Base-by-base conservation (phyloP, 1,284 basidiomycete species). In the Cystobasidium sp. region DNA sequence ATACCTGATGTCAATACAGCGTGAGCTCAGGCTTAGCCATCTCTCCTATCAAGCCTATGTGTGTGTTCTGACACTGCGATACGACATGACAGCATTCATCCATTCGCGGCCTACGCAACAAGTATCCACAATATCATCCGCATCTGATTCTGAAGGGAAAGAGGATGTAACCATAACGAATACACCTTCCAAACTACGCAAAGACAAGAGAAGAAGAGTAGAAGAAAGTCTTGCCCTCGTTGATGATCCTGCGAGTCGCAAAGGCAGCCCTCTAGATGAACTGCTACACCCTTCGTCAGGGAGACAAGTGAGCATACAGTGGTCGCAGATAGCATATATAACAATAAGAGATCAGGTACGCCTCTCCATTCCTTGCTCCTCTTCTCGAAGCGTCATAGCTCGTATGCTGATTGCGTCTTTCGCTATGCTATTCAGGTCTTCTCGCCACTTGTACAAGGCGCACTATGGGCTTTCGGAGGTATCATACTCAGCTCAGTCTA, bases 1-100 rank as follows among this genome's bases (percentile, higher is more conserved):
- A 14, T 73, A 73, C 47, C 52, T 73, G 20, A 65, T 73, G 70
- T 64, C 59, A n/a, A 73, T 73, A 55, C 70, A 66, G 55, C 70
- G 70, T 73, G 20, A 3, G 70, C 39, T 8, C 6, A 14, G 66
- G 20, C 20, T 3, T 31, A 2, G 44, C 20, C 6, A 4, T 6
- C 67, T 59, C 16, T 49, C 3, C 47, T 49, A 10, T 51, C 46
- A 49, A 49, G 46, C 46, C 31, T 31, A 31, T 31, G 31, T 31
- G 31, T 31, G 31, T 31, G 59, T 31, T 22, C 10, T 46, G 47
- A 39, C 55, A 4, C 22, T 44, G 58, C 43, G 18, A 22, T 8
- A n/a, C 5, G n/a, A 39, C 55, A 8, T 10, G 9, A n/a, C 63
- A 73, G 70, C 70, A 16, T 73, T 73, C 70, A 73, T 73, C n/a